Base-by-base conservation (phyloP, 371 early-diverging fungal species). In the Coemansia sp. region DNA sequence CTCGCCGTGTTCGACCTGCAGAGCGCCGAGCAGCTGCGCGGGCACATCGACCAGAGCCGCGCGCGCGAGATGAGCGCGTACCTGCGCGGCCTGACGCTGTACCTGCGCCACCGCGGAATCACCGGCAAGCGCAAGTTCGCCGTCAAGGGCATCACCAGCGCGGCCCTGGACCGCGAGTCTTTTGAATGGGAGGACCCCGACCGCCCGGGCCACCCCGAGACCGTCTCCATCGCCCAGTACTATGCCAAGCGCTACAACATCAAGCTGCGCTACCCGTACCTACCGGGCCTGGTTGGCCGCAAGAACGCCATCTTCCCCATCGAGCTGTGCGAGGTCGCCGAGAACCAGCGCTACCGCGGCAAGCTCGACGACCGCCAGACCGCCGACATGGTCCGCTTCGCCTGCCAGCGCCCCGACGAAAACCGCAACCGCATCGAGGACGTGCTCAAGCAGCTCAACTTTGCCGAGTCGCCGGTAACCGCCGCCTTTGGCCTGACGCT, bases 361-460 rank as follows among this genome's bases (percentile, higher is more conserved):
- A 92, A 93, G 75, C 80, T 94, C 20, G 89, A 91, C 69, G 93
- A 93, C 50, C 83, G 82, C 33, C 90, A 95, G 84, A 95, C 95
- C 0, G 89, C 93, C 0, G 93, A 94, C 59, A 94, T 96, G 93
- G 94, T 97, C 80, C 90, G 87, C 68, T 92, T 93, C 72, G 91
- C 94, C 0, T 90, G 92, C 70, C 88, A 89, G 67, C 84, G 86
- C 30, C 97, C 96, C 1, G 78, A 85, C 51, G 79, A 86, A 61
- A 86, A 90, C 40, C 82, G 84, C 52, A 82, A 86, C 54, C 85
- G 82, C 62, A 91, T 92, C 65, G 79, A 66, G 30, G 80, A 85
- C 23, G 86, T 84, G 12, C 51, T 86, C 16, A 56, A 70, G 20
- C 67, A 81, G 1, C 71, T 90, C 20, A 69, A 85, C 39, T 85